phyloP scores from a whole-genome alignment of 2,329 filamentous ascomycete genomes.

The Boeremia lycopersici region DNA sequence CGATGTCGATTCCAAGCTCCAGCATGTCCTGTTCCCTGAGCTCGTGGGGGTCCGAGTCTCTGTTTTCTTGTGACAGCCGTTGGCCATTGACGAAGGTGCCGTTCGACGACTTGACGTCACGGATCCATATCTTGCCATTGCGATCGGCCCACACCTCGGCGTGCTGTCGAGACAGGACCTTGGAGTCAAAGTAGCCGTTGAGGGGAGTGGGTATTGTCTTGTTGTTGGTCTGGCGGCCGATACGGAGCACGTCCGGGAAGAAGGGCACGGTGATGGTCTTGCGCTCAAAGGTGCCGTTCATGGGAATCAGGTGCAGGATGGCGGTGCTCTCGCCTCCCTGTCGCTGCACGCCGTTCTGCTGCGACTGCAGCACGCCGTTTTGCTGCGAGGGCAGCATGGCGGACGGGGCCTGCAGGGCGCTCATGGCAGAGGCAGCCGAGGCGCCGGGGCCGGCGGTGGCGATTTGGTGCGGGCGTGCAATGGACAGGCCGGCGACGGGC shows the following conservation, averaged over 20 bases:
- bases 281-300: constrained; percentile 96
- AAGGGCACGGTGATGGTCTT: constrained; percentile 96
- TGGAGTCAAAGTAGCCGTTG: constrained; percentile 98
- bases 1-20: constrained; percentile 96
- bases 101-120: constrained; percentile 98
- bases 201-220: constrained; percentile 89
- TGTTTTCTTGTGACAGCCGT: constrained; percentile 88
- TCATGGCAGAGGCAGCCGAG: constrained; percentile 66
- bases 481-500: constrained; percentile 66
- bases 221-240: constrained; percentile 95
- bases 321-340: constrained; percentile 67
- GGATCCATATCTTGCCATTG: constrained; percentile 88
- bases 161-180: constrained; percentile 93
- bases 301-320: constrained; percentile 82
- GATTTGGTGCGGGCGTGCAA: constrained; percentile 66
- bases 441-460: constrained; percentile 63
- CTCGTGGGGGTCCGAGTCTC: constrained; percentile 95
- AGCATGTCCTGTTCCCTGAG: constrained; percentile 88
- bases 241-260: constrained; percentile 89
- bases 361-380: constrained; percentile 64
- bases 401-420: constrained; percentile 66
- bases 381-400: constrained; percentile 72
- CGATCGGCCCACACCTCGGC: constrained; percentile 93
- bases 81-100: constrained; percentile 97
- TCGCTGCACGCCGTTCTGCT: constrained; percentile 62